Evolutionary conservation across 495 filamentous ascomycete species (phyloP).

Genomic region (Penicillium pancosmium): DNA sequence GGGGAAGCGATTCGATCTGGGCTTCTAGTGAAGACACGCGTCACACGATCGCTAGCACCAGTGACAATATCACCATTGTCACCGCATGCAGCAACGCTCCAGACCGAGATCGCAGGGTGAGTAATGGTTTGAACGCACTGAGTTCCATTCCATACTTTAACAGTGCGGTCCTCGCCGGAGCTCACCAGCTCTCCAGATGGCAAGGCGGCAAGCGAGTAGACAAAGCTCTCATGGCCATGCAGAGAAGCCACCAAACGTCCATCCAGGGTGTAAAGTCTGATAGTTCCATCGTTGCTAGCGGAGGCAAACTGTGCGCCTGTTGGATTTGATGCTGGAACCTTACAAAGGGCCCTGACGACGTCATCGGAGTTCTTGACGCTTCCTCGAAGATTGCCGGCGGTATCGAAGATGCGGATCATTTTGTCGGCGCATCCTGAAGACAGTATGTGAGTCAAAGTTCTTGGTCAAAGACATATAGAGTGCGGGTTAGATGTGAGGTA

Average conservation of each 20-base stretch:
- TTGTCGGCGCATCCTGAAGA: conserved; percentile 79
- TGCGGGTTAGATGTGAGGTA: not conserved
- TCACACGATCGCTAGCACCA: conserved; percentile 86
- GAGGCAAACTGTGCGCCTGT: conserved; percentile 87
- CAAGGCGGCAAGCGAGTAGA: conserved; percentile 79
- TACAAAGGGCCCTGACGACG: conserved; percentile 84
- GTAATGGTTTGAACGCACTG: conserved; percentile 95
- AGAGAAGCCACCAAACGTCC: conserved; percentile 74
- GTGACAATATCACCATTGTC: conserved; percentile 89
- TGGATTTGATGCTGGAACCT: conserved; percentile 72
- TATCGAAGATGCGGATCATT: conserved; percentile 79
- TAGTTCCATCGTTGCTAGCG: conserved; percentile 83
- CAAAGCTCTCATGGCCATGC: conserved; percentile 90
- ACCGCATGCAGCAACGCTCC: conserved; percentile 79
- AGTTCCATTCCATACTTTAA: conserved; percentile 79
- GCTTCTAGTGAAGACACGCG: conserved; percentile 81
- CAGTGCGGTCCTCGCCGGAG: conserved; percentile 89
- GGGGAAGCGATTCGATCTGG: conserved; percentile 67
- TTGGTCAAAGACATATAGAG: not conserved
- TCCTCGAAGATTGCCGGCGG: conserved; percentile 62
- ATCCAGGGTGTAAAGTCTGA: conserved; percentile 79
- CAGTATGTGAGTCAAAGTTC: not conserved
- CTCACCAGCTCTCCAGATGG: conserved; percentile 89
- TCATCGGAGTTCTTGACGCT: conserved; percentile 73
- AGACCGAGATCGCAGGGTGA: conserved; percentile 95